Conservation (phyloP, 352 stramenopile genomes). For the Phytophthora pinifolia region DNA sequence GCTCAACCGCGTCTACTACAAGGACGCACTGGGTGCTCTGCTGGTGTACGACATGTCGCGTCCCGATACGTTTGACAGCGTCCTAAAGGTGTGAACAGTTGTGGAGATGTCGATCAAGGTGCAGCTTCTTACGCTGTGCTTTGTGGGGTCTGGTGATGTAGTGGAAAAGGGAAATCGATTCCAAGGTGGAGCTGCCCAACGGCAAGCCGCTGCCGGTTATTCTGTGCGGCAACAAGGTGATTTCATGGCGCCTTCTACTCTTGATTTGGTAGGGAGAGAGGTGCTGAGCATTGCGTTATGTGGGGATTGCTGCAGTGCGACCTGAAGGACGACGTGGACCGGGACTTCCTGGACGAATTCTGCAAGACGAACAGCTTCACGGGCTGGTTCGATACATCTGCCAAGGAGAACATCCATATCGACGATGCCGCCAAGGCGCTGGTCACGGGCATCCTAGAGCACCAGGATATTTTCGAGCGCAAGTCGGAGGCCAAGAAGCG, state of each 20-base stretch:
- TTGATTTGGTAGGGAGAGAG: not conserved
- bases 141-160: slow-evolving; percentile 23
- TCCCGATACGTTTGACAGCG: slow-evolving; percentile 91
- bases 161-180: slow-evolving; percentile 95
- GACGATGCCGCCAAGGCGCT: slow-evolving; percentile 86
- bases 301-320: slow-evolving; percentile 61
- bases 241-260: not conserved
- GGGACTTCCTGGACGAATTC: slow-evolving; percentile 83
- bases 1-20: slow-evolving; percentile 94
- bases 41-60: slow-evolving; percentile 93
- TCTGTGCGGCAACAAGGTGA: slow-evolving; percentile 92
- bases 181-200: slow-evolving; percentile 92
- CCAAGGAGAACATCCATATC: slow-evolving; percentile 93
- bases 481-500: slow-evolving; percentile 73
- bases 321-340: slow-evolving; percentile 75
- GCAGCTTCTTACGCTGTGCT: not conserved
- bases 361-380: slow-evolving; percentile 91
- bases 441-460: slow-evolving; percentile 74
- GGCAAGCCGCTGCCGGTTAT: slow-evolving; percentile 90
- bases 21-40: slow-evolving; percentile 88
- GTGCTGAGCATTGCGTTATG: slow-evolving; percentile 4
- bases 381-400: slow-evolving; percentile 93
- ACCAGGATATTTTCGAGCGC: slow-evolving; percentile 87
- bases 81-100: slow-evolving; percentile 62
- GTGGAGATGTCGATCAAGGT: not conserved